A percentile compares a stretch with the other conserved stretches of the same genome.
Conservation (phyloP, 163 green algal species). For the Scenedesmus sp. region DNA sequence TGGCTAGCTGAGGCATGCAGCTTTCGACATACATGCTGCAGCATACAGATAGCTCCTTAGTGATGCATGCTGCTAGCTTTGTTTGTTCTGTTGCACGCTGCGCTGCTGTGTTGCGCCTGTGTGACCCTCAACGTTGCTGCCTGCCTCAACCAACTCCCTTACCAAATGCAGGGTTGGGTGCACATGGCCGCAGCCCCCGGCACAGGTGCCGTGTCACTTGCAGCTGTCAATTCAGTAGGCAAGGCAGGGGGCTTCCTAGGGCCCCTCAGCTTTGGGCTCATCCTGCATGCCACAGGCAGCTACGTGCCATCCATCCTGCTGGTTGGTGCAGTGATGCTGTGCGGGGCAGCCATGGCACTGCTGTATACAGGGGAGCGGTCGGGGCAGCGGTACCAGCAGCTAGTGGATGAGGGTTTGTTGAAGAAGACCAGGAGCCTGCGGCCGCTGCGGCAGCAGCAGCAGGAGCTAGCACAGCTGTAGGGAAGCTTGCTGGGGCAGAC, state of each 20-base stretch:
- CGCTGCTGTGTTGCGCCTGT: neutral
- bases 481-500: neutral
- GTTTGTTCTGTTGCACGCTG: neutral
- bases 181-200: constrained; percentile 34
- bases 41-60: neutral
- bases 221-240: constrained; percentile 50
- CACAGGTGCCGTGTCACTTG: constrained; percentile 24
- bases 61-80: neutral
- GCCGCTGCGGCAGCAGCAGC: constrained; percentile 17
- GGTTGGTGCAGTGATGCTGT: constrained; percentile 8
- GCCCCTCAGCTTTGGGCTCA: constrained; percentile 31
- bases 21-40: too few species aligned
- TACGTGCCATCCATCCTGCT: constrained; percentile 49
- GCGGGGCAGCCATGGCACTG: constrained; percentile 27
- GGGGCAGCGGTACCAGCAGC: neutral
- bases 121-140: neutral
- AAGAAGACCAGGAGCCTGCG: neutral
- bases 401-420: neutral
- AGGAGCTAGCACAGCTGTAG: neutral
- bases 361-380: neutral
- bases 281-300: constrained; percentile 39
- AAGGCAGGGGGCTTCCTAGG: constrained; percentile 45
- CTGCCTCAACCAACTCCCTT: neutral
- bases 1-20: too few species aligned
- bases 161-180: constrained; percentile 24